Conservation (phyloP, 208 protist species). For the Trypanosoma grayi region DNA sequence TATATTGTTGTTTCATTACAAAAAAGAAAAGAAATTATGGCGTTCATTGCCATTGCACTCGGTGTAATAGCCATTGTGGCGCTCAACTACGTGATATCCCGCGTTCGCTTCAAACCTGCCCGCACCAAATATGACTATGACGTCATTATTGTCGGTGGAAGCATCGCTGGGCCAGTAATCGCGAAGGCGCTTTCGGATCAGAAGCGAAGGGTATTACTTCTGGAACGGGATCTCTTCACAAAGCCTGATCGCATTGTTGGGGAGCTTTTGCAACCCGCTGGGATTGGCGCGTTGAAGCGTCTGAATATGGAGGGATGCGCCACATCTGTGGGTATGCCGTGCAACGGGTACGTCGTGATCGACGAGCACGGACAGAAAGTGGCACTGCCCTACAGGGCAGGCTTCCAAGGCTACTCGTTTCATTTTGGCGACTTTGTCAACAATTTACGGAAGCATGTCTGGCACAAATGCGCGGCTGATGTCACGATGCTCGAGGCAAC, state of each 20-base stretch:
- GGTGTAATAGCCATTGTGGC: constrained; percentile 40
- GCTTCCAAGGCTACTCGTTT: constrained; percentile 71
- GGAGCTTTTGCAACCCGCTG: constrained; percentile 95
- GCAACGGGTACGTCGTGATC: constrained; percentile 88
- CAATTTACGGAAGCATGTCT: constrained; percentile 77
- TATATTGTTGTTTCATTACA: constrained; percentile 13
- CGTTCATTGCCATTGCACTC: constrained; percentile 35
- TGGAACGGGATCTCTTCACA: constrained; percentile 89
- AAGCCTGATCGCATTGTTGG: constrained; percentile 94
- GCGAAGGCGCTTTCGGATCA: constrained; percentile 84
- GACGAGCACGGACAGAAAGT: constrained; percentile 57
- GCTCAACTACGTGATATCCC: constrained; percentile 54
- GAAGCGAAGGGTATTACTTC: constrained; percentile 81
- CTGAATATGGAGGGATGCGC: constrained; percentile 90
- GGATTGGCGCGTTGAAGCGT: constrained; percentile 75
- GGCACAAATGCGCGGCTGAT: constrained; percentile 58
- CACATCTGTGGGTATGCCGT: constrained; percentile 77
- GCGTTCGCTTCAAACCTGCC: constrained; percentile 32
- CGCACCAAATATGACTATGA: constrained; percentile 87
- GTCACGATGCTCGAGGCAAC: constrained; percentile 87
- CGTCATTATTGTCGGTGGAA: constrained; percentile 90
- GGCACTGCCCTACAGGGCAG: constrained; percentile 71
- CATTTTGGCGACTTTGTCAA: constrained; percentile 94
- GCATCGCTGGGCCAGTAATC: constrained; percentile 88
- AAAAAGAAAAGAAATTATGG: constrained; percentile 21